These are phyloP conservation scores for Haberlea rhodopensis DNA, from an alignment of 257 asterid species.

Conservation along the genomic window DNA sequence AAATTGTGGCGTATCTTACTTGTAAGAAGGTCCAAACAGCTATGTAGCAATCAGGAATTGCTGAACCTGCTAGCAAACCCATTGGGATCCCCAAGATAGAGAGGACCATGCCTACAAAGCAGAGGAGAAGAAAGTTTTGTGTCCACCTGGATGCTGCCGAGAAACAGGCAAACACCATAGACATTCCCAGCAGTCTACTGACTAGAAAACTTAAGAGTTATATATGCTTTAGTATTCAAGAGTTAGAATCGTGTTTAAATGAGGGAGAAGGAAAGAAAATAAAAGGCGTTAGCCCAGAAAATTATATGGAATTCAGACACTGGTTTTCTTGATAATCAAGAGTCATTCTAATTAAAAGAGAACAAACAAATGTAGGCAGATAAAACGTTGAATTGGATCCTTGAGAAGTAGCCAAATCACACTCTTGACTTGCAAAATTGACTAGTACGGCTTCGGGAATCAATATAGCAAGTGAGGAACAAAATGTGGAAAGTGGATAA, in stretches of 20 bases:
- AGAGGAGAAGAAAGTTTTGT: background rate
- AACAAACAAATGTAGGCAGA: too few species aligned
- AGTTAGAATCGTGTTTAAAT: background rate
- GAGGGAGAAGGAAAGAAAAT: too few species aligned
- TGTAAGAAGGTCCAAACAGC: background rate
- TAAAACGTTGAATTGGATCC: too few species aligned
- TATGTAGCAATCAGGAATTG: slow-evolving; percentile 9
- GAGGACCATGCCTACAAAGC: background rate
- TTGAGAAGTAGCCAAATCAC: too few species aligned
- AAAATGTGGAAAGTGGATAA: too few species aligned
- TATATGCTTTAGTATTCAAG: background rate
- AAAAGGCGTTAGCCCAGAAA: background rate
- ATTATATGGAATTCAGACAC: too few species aligned
- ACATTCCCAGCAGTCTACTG: slow-evolving; percentile 1
- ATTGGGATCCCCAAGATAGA: background rate
- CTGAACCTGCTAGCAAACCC: background rate
- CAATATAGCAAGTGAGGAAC: too few species aligned
- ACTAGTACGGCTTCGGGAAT: too few species aligned
- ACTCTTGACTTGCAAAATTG: too few species aligned
- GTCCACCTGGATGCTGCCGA: slow-evolving; percentile 1
- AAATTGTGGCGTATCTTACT: background rate
- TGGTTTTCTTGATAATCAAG: too few species aligned
- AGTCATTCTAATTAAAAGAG: too few species aligned
- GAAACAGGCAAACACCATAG: slow-evolving; percentile 9
- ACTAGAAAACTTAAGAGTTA: slow-evolving; percentile 7